Percentiles rank a stretch among this genome's conserved stretches.
These are phyloP conservation scores for Lentinula raphanica DNA, from an alignment of 768 basidiomycete species.

Conservation along the genomic window DNA sequence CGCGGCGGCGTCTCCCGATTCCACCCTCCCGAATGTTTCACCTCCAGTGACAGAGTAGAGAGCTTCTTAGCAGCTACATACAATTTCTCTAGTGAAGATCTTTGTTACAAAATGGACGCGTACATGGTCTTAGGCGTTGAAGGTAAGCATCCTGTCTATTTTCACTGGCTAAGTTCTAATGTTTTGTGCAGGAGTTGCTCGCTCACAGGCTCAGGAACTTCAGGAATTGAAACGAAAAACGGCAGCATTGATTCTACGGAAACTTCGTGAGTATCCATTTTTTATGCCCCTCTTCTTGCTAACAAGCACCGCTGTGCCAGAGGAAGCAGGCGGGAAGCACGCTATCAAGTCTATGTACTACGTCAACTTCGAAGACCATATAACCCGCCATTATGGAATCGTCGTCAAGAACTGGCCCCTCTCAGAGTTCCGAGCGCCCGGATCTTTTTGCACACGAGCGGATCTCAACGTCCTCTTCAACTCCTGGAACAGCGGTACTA, in stretches of 20 bases:
- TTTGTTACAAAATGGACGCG: slow-evolving; percentile 7
- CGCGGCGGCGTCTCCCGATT: background rate
- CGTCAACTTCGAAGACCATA: slow-evolving; percentile 13
- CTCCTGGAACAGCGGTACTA: slow-evolving; percentile 13
- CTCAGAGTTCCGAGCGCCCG: slow-evolving; percentile 10
- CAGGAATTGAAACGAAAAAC: background rate
- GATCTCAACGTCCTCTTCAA: slow-evolving; percentile 11
- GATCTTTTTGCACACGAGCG: slow-evolving; percentile 6
- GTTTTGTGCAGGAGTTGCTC: slow-evolving; percentile 1
- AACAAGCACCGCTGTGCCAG: background rate
- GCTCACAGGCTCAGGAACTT: background rate
- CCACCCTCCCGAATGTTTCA: background rate
- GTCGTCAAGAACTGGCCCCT: slow-evolving; percentile 18
- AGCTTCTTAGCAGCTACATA: slow-evolving; percentile 5
- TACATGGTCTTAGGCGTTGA: slow-evolving; percentile 10
- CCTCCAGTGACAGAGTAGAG: background rate
- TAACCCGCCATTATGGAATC: slow-evolving; percentile 14
- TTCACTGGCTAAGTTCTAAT: too few relatives aligned
- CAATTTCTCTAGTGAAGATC: slow-evolving; percentile 2
- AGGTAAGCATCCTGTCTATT: slow-evolving; percentile 1
- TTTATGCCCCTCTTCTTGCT: too few relatives aligned
- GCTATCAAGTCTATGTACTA: slow-evolving; percentile 13
- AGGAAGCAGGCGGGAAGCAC: background rate
- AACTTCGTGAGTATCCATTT: slow-evolving; percentile 8
- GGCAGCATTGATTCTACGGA: background rate